Percentiles rank a stretch among this genome's conserved stretches.
These are phyloP conservation scores for Cutaneotrichosporon cavernicola DNA, from an alignment of 1,284 basidiomycete genomes.

Conservation along the genomic window DNA sequence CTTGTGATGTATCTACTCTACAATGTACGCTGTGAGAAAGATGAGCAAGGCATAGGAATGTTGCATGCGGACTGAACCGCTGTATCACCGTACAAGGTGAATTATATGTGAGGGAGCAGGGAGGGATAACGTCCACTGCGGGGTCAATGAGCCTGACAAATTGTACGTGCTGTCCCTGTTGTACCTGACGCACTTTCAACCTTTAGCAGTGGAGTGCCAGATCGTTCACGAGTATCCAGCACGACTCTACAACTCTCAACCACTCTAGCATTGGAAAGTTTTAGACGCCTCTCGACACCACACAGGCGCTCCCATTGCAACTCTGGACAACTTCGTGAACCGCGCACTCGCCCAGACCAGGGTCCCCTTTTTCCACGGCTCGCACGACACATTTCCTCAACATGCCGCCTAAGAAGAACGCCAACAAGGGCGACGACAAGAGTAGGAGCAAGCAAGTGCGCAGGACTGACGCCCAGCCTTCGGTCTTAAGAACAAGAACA, in stretches of 20 bases:
- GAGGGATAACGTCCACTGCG: neutral
- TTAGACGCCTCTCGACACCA: neutral
- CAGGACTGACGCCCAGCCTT: constrained; percentile 56
- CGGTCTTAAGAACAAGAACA: constrained; percentile 96
- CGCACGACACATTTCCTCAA: constrained; percentile 21
- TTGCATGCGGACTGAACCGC: neutral
- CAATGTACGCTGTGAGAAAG: neutral
- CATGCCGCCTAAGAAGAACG: constrained; percentile 46
- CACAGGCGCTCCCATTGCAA: neutral
- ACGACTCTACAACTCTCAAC: neutral
- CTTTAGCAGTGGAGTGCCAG: constrained; percentile 1
- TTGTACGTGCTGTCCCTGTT: neutral
- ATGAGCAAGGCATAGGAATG: neutral
- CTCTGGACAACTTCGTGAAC: neutral
- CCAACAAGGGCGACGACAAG: constrained; percentile 45
- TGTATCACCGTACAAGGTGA: neutral
- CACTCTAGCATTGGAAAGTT: neutral
- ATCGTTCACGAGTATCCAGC: neutral
- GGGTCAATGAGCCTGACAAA: constrained; percentile 1
- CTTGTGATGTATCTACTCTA: neutral
- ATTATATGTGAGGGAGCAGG: neutral
- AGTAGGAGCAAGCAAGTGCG: constrained; percentile 2
- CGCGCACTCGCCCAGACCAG: neutral
- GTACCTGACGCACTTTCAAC: neutral
- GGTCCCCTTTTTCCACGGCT: neutral